phyloP scores from a whole-genome alignment of 345 rosid species.

The Euphorbia pulcherrima region DNA sequence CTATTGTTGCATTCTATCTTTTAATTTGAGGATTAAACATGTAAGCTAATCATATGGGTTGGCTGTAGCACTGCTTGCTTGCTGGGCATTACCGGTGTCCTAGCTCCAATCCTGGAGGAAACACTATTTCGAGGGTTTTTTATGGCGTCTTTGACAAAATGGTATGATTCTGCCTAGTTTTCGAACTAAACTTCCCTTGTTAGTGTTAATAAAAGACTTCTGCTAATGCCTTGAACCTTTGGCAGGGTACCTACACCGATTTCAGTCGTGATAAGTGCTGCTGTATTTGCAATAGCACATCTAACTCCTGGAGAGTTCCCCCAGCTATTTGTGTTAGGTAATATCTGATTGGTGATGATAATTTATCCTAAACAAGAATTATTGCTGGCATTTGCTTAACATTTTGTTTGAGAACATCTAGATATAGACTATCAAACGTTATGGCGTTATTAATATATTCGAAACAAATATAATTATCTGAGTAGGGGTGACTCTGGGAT shows the following conservation, averaged over 20 bases:
- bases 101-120: constrained; percentile 95
- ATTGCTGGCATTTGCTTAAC: not conserved
- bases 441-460: not conserved
- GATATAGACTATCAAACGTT: not conserved
- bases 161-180: constrained; percentile 39
- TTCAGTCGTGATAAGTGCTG: constrained; percentile 73
- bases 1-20: not conserved
- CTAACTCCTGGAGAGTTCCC: constrained; percentile 91
- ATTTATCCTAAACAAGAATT: not conserved
- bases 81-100: constrained; percentile 76
- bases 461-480: not conserved
- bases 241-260: constrained; percentile 87
- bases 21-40: not conserved
- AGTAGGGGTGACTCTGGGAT: constrained; percentile 66
- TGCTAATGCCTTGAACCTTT: not conserved
- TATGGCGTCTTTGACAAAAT: constrained; percentile 87
- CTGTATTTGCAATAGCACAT: constrained; percentile 88
- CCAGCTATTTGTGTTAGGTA: constrained; percentile 78
- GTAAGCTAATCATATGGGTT: constrained; percentile 10
- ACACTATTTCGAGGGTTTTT: constrained; percentile 92
- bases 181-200: constrained; percentile 2
- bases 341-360: not conserved
- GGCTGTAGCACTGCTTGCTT: constrained; percentile 75
- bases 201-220: not conserved
- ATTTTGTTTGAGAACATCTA: constrained; percentile 4